Base-by-base conservation (phyloP, 2,329 filamentous ascomycete genomes). In the Saccharata proteae region DNA sequence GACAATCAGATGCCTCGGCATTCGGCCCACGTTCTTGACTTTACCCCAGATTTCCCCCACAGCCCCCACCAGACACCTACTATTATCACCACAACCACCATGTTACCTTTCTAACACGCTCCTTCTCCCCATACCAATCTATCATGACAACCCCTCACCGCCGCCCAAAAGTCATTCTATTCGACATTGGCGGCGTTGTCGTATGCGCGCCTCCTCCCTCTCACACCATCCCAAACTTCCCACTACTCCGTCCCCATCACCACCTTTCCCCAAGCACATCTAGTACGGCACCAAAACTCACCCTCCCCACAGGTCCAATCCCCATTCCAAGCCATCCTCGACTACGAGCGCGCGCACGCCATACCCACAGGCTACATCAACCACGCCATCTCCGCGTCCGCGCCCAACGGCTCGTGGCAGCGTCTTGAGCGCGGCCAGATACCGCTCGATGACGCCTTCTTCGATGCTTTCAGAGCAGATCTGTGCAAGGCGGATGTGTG, bases 121-220 rank as follows among this genome's bases (percentile, higher is more conserved):
- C 20, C 20, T 22, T n/a, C n/a, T n/a, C 20, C 20, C 20, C 20
- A 22, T n/a, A n/a, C n/a, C n/a, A n/a, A n/a, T n/a, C n/a, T n/a
- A n/a, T n/a, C n/a, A 34, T 25, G 20, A 27, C 32, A 15, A 7
- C 30, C 14, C 30, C 15, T 17, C 16, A 16, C 13, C 17, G 19
- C 13, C 19, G 15, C 16, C 22, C 24, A 13, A 46, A 45, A 38
- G 54, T 52, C n/a, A 45, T 57, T 1, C 65, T 98, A 14, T 96
- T 96, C 55, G 90, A 98, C 58, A 90, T 98, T 44, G 90, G 90
- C 22, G 90, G 90, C 39, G 90, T 98, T 44, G 92, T 84, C 67
- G 88, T 93, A 78, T 67, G 83, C 75, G 38, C 24, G 20, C n/a
- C n/a, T n/a, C n/a, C n/a, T n/a, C 28, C 19, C 23, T 14, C 16